phyloP scores from a whole-genome alignment of 257 asterid genomes.

The Przewalskia tangutica region DNA sequence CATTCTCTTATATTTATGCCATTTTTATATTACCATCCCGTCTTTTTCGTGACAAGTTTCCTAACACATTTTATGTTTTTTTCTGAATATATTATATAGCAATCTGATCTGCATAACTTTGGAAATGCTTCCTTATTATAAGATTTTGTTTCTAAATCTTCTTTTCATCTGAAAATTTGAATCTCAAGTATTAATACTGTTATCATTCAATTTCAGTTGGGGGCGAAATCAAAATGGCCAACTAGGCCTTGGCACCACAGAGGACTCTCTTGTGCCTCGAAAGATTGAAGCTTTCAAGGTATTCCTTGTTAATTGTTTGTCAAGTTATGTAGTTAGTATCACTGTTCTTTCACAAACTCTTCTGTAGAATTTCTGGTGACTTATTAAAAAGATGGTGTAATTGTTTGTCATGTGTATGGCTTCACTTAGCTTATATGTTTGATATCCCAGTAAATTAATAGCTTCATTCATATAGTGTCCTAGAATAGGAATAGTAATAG shows the following conservation, averaged over 20 bases:
- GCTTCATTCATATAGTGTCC: not conserved
- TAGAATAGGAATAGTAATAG: too few relatives aligned
- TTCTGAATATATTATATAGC: not conserved
- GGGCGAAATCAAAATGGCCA: slow-evolving; percentile 98
- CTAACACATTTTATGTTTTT: not conserved
- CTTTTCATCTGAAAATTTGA: not conserved
- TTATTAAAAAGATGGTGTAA: not conserved
- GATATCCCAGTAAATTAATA: not conserved
- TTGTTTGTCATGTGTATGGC: not conserved
- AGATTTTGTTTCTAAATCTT: not conserved
- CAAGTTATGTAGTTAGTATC: not conserved
- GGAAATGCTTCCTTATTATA: not conserved
- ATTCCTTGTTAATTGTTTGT: slow-evolving; percentile 10
- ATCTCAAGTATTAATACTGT: not conserved
- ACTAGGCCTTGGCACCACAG: slow-evolving; percentile 91
- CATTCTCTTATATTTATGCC: not conserved
- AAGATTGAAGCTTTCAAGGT: slow-evolving; percentile 88
- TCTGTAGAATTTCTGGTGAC: not conserved
- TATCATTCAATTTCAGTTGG: slow-evolving; percentile 54
- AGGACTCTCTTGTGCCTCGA: slow-evolving; percentile 83
- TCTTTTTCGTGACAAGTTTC: not conserved
- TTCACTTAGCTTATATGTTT: not conserved
- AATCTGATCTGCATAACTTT: not conserved
- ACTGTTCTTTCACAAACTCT: not conserved
- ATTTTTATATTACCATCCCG: not conserved